phyloP scores from a whole-genome alignment of 176 grass and related monocot species.

The Cenchrus fungigraminus region DNA sequence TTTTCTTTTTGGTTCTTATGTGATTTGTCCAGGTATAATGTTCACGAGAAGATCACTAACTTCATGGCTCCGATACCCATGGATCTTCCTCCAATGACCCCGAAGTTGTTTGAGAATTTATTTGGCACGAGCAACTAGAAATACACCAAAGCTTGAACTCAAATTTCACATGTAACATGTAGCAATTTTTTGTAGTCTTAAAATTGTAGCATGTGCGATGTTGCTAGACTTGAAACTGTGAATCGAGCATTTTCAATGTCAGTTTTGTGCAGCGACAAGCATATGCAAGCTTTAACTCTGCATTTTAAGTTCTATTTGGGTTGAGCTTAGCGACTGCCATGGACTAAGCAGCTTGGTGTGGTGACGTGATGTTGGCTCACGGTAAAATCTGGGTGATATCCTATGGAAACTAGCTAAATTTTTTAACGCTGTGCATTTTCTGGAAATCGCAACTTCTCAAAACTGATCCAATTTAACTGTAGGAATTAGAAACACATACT shows the following conservation, averaged over 20 bases:
- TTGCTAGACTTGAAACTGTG: not conserved
- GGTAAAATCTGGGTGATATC: not conserved
- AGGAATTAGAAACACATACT: not conserved
- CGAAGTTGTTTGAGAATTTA: constrained; percentile 83
- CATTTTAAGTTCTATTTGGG: not conserved
- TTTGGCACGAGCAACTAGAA: constrained; percentile 63
- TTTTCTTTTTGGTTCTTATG: not conserved
- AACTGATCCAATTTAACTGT: not conserved
- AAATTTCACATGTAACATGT: not conserved
- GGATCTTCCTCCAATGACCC: constrained; percentile 62
- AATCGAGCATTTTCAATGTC: not conserved
- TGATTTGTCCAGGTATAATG: constrained; percentile 64
- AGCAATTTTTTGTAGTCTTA: constrained; percentile 2
- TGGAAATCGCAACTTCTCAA: not conserved
- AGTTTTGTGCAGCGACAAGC: not conserved
- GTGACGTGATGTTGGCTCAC: not conserved
- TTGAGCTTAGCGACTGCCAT: not conserved
- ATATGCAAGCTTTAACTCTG: not conserved
- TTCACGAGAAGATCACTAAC: constrained; percentile 92
- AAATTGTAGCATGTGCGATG: not conserved
- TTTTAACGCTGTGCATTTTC: not conserved
- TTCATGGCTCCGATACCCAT: constrained; percentile 81
- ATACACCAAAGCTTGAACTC: not conserved
- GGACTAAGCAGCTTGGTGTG: not conserved
- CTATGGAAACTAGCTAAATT: not conserved